phyloP scores from a whole-genome alignment of 805 yeast genomes.

The Metschnikowia aberdeeniae region DNA sequence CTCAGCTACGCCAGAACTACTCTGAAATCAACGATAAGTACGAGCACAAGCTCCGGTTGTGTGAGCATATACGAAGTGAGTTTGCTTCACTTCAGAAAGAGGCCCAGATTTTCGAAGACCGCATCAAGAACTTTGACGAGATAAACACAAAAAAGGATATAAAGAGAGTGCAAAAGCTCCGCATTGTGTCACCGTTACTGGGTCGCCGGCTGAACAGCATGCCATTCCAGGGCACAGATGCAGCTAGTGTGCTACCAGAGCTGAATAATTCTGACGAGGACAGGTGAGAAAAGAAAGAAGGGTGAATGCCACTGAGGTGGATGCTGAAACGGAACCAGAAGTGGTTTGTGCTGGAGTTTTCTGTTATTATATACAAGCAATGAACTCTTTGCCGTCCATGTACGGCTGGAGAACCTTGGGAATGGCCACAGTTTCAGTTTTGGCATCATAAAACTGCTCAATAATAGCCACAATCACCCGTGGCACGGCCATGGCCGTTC shows the following conservation, averaged over 20 bases:
- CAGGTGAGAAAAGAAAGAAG: neutral
- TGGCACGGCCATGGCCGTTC: conserved; percentile 95
- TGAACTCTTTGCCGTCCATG: conserved; percentile 60
- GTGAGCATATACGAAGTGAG: conserved; percentile 19
- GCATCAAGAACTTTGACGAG: conserved; percentile 4
- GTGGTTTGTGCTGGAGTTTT: neutral
- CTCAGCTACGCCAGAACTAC: conserved; percentile 57
- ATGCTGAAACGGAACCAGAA: neutral
- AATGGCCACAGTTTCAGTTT: conserved; percentile 48
- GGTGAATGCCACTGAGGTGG: too few relatives aligned
- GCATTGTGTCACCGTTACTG: conserved; percentile 9
- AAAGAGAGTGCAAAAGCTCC: conserved; percentile 15
- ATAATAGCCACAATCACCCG: conserved; percentile 84
- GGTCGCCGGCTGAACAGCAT: conserved; percentile 9
- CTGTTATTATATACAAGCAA: conserved; percentile 12
- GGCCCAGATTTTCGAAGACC: conserved; percentile 9
- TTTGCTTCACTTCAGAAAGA: conserved; percentile 20
- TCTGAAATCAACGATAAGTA: conserved; percentile 19
- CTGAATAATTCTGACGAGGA: conserved; percentile 18
- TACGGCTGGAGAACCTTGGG: conserved; percentile 67
- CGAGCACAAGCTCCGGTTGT: conserved; percentile 22
- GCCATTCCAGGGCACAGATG: conserved; percentile 6
- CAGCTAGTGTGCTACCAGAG: neutral
- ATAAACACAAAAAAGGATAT: conserved; percentile 16
- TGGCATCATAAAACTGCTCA: conserved; percentile 74